Evolutionary conservation across 495 filamentous ascomycete species (phyloP).

Genomic region (Astrocystis sublimbata): DNA sequence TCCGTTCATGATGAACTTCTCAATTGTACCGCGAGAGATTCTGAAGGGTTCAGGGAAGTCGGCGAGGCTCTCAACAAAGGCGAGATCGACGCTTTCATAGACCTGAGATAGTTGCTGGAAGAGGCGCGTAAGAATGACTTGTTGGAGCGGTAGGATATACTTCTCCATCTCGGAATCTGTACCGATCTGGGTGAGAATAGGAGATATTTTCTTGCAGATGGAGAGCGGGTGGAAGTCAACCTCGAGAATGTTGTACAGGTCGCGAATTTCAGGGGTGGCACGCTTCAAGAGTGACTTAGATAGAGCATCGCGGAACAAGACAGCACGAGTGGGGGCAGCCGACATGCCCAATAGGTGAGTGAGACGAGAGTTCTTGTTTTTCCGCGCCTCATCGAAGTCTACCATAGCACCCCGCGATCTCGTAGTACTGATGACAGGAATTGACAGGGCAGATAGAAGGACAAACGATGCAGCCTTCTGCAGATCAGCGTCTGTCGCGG

Average conservation of each 20-base stretch:
- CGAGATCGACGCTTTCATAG: constrained; percentile 95
- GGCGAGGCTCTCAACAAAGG: constrained; percentile 89
- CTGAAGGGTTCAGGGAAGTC: constrained; percentile 97
- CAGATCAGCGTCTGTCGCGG: constrained; percentile 83
- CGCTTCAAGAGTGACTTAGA: constrained; percentile 92
- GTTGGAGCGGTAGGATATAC: constrained; percentile 91
- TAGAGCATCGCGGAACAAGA: constrained; percentile 91
- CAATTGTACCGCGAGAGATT: constrained; percentile 85
- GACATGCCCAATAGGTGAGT: constrained; percentile 95
- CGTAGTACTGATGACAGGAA: constrained; percentile 97
- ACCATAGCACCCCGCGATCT: constrained; percentile 93
- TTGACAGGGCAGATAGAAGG: constrained; percentile 90
- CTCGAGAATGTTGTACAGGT: constrained; percentile 97
- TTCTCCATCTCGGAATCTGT: constrained; percentile 94
- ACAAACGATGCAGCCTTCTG: constrained; percentile 87
- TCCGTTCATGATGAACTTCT: constrained; percentile 99
- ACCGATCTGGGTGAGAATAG: constrained; percentile 91
- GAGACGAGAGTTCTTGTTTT: constrained; percentile 97
- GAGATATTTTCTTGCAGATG: constrained; percentile 98
- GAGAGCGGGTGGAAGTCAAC: constrained; percentile 98
- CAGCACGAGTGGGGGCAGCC: constrained; percentile 81
- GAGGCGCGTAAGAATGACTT: constrained; percentile 95
- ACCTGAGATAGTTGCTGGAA: constrained; percentile 99
- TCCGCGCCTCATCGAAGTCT: constrained; percentile 94
- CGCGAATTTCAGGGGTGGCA: constrained; percentile 88